Percentiles rank a stretch among this genome's conserved stretches.
Conservation (phyloP, 306 rosid species). For the Corylus heterophylla region DNA sequence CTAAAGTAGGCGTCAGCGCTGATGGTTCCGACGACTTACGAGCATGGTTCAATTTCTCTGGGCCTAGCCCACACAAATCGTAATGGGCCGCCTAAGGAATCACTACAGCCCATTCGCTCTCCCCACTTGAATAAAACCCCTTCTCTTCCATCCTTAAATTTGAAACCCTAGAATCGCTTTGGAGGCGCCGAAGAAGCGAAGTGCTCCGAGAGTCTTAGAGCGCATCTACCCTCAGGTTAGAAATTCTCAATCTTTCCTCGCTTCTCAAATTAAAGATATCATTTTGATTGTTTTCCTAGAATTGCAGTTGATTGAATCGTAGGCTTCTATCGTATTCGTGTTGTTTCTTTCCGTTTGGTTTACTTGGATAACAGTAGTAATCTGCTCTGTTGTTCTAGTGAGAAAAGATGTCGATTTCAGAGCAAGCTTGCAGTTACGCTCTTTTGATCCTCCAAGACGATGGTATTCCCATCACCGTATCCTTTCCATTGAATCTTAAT, state of each 20-base stretch:
- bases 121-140: neutral
- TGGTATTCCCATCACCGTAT: conserved; percentile 61
- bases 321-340: neutral
- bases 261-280: neutral
- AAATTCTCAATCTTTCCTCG: neutral
- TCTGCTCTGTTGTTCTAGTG: conserved; percentile 10
- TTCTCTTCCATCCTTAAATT: conserved; percentile 3
- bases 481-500: conserved; percentile 12
- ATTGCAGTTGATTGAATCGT: neutral
- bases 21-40: no score
- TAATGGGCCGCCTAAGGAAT: neutral
- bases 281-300: neutral
- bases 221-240: neutral
- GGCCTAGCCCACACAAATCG: neutral
- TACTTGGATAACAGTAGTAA: neutral
- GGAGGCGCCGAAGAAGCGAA: conserved; percentile 19
- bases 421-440: conserved; percentile 70
- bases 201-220: neutral
- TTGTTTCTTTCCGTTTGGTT: neutral
- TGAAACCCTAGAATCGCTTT: conserved; percentile 23
- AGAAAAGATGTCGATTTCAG: conserved; percentile 50
- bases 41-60: no score
- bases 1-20: no score
- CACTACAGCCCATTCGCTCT: conserved; percentile 10
- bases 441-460: conserved; percentile 65